Conservation (phyloP, 164 flowering plant species). For the Aristolochia fimbriata region DNA sequence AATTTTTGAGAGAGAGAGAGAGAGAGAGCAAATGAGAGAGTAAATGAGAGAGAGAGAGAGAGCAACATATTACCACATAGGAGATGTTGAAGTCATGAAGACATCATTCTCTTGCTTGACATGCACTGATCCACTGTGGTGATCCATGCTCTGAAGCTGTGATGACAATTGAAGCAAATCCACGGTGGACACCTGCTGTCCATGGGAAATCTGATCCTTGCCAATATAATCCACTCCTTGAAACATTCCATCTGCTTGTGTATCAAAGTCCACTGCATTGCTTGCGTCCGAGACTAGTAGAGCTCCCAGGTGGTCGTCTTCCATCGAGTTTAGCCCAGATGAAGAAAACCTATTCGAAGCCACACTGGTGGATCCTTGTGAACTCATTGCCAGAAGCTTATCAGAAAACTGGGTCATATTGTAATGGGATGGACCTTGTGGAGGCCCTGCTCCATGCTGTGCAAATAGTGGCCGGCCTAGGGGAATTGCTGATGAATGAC, state of each 20-base stretch:
- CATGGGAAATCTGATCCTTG: slow-evolving; percentile 21
- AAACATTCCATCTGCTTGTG: slow-evolving; percentile 20
- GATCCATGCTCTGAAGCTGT: slow-evolving; percentile 49
- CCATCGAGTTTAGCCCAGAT: slow-evolving; percentile 19
- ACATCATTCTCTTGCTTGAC: slow-evolving; percentile 31
- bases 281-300: slow-evolving; percentile 24
- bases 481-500: slow-evolving; percentile 28
- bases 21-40: slow-evolving; percentile 1
- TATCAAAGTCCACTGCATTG: slow-evolving; percentile 22
- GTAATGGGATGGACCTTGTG: slow-evolving; percentile 12
- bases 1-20: neutral
- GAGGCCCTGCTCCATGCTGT: slow-evolving; percentile 8
- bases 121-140: slow-evolving; percentile 27
- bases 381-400: slow-evolving; percentile 18
- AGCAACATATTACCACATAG: neutral
- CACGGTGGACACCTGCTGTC: slow-evolving; percentile 22
- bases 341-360: slow-evolving; percentile 27
- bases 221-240: slow-evolving; percentile 18
- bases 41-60: neutral
- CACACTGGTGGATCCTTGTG: slow-evolving; percentile 26
- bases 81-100: slow-evolving; percentile 8
- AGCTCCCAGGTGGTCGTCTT: slow-evolving; percentile 25
- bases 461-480: slow-evolving; percentile 18
- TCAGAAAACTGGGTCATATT: slow-evolving; percentile 21
- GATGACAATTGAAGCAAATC: slow-evolving; percentile 50